These are phyloP conservation scores for Cryptococcus neoformans DNA, from an alignment of 1,284 basidiomycete genomes.

Conservation along the genomic window DNA sequence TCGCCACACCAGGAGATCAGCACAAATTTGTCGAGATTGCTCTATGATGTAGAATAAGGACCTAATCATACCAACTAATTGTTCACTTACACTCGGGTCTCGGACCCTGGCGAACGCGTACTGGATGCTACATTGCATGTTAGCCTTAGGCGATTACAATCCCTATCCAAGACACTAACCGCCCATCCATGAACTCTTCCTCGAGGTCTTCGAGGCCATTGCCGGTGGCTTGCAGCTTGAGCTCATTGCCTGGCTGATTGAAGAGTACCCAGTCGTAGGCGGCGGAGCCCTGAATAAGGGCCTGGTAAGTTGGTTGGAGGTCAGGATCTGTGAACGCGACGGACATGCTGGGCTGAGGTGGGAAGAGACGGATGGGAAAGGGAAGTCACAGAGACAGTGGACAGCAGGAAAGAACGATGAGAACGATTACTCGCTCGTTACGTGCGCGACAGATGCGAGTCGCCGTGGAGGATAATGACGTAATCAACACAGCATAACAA, in stretches of 20 bases:
- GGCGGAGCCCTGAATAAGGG: conserved; percentile 65
- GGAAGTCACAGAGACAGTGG: too few relatives aligned
- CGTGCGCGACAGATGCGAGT: too few relatives aligned
- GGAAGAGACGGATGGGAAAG: too few relatives aligned
- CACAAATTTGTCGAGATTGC: conserved; percentile 85
- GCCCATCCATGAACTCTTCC: conserved; percentile 92
- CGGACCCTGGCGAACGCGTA: conserved; percentile 88
- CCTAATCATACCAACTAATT: not conserved
- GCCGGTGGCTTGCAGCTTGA: conserved; percentile 85
- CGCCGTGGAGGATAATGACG: too few relatives aligned
- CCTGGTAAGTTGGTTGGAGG: conserved; percentile 72
- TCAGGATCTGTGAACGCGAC: conserved; percentile 53
- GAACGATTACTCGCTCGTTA: too few relatives aligned
- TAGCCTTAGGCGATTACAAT: not conserved
- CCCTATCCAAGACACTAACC: conserved; percentile 53
- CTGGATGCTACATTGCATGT: conserved; percentile 64
- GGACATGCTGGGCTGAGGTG: conserved; percentile 30
- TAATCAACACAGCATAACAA: too few relatives aligned
- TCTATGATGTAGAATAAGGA: conserved; percentile 52
- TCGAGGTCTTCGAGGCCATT: conserved; percentile 82
- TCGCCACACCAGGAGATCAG: conserved; percentile 92
- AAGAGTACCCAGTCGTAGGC: conserved; percentile 81
- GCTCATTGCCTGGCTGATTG: conserved; percentile 80
- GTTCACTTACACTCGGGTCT: conserved; percentile 70
- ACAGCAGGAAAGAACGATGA: too few relatives aligned